Conservation (phyloP, 148 eudicot genomes). For the Chenopodium quinoa region DNA sequence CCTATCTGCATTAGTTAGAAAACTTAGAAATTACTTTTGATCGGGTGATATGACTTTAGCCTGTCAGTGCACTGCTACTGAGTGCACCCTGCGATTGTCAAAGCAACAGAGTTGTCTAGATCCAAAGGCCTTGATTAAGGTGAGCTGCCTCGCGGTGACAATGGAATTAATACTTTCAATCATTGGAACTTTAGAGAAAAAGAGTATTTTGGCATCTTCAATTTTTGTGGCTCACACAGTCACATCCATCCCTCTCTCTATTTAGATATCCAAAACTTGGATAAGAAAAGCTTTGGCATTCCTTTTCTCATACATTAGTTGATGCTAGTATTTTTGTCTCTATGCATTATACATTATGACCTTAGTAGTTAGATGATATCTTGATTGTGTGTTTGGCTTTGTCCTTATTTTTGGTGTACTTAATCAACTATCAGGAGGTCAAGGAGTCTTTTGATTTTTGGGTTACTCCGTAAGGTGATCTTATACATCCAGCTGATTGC, state of each 20-base stretch:
- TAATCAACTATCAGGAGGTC: slow-evolving; percentile 30
- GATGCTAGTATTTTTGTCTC: background rate
- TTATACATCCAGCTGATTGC: slow-evolving; percentile 41
- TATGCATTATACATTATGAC: background rate
- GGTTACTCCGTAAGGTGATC: slow-evolving; percentile 41
- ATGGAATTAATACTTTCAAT: background rate
- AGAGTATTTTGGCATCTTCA: no score
- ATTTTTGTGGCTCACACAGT: no score
- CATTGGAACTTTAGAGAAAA: background rate
- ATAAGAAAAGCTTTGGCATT: no score
- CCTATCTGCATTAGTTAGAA: no score
- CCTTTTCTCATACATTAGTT: background rate
- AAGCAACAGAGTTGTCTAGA: slow-evolving; percentile 40
- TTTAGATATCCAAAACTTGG: no score
- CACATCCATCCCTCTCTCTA: no score
- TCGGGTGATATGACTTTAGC: no score
- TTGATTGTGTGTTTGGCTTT: slow-evolving; percentile 4
- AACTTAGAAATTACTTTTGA: no score
- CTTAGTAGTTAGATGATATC: background rate
- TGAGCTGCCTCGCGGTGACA: background rate
- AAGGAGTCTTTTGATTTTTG: slow-evolving; percentile 35
- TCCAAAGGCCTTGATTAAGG: slow-evolving; percentile 39
- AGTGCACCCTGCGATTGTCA: slow-evolving; percentile 36
- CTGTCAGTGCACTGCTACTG: slow-evolving; percentile 28
- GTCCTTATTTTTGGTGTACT: background rate